phyloP scores from a whole-genome alignment of 495 filamentous ascomycete species.

The Pseudomonodictys pantanalensis region DNA sequence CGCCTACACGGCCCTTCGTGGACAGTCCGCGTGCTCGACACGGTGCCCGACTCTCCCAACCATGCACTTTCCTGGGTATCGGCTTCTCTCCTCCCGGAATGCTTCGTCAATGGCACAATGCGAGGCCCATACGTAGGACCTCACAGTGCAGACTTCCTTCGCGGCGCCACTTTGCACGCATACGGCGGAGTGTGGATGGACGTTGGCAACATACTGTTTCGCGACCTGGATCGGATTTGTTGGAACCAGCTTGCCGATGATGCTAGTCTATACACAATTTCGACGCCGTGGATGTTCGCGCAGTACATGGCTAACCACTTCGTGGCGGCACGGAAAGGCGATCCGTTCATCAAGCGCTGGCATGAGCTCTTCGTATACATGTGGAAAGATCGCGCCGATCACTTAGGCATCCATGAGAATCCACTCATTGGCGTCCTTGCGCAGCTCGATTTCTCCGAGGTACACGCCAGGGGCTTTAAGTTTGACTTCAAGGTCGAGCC shows the following conservation, averaged over 20 bases:
- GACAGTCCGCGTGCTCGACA: constrained; percentile 33
- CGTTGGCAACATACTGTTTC: constrained; percentile 41
- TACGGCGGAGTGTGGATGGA: constrained; percentile 47
- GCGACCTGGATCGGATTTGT: constrained; percentile 46
- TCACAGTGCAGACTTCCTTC: constrained; percentile 42
- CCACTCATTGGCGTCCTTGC: constrained; percentile 41
- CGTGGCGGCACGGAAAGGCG: constrained; percentile 40
- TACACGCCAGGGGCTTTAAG: background rate
- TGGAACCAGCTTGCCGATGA: constrained; percentile 45
- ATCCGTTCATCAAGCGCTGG: constrained; percentile 44
- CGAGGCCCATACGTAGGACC: constrained; percentile 37
- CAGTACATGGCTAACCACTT: constrained; percentile 45
- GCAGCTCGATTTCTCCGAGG: background rate
- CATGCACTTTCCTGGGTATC: constrained; percentile 35
- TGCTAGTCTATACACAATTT: constrained; percentile 39
- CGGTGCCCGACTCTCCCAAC: constrained; percentile 23
- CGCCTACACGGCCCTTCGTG: constrained; percentile 25
- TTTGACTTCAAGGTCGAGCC: constrained; percentile 23
- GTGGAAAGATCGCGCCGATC: constrained; percentile 41
- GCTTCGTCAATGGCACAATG: constrained; percentile 42
- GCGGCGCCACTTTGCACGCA: constrained; percentile 40
- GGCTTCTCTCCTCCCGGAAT: constrained; percentile 37
- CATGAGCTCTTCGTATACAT: constrained; percentile 40
- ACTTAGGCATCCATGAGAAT: constrained; percentile 37
- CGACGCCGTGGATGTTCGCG: constrained; percentile 36